Evolutionary conservation across 768 basidiomycete species (phyloP).

Genomic region (Lentinula aciculospora): DNA sequence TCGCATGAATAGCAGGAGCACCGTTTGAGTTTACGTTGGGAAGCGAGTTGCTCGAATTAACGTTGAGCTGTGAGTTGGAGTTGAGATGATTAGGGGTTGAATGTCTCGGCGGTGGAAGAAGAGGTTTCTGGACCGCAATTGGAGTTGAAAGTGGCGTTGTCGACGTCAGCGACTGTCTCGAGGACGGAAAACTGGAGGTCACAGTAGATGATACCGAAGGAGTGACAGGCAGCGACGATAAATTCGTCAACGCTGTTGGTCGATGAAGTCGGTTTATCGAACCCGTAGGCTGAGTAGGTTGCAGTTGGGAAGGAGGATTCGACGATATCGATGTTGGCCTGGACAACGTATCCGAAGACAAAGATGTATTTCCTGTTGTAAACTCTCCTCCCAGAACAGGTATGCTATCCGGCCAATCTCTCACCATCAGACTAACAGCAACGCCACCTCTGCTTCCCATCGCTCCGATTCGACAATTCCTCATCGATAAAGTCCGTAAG

Average conservation of each 20-base stretch:
- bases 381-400: not conserved
- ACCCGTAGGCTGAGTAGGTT: too few species aligned
- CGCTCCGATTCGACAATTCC: not conserved
- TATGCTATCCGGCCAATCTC: conserved; percentile 5
- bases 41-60: too few species aligned
- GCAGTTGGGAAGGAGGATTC: too few species aligned
- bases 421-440: not conserved
- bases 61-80: too few species aligned
- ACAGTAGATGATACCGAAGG: too few species aligned
- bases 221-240: not conserved
- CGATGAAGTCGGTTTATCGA: not conserved
- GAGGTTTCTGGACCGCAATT: conserved; percentile 12
- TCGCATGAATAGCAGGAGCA: not conserved
- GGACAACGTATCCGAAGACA: not conserved
- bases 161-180: too few species aligned
- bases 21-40: too few species aligned
- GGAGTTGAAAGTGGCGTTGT: conserved; percentile 22
- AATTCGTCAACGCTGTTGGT: conserved; percentile 13
- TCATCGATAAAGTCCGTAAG: not conserved
- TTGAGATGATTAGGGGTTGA: not conserved
- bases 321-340: not conserved
- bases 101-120: conserved; percentile 9
- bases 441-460: conserved; percentile 1
- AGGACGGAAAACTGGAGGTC: too few species aligned
- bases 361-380: too few species aligned